Evolutionary conservation across 306 rosid genomes (phyloP), one percentile per base, ranked within the genome.

Genomic region (Vigna reflexopilosa): DNA sequence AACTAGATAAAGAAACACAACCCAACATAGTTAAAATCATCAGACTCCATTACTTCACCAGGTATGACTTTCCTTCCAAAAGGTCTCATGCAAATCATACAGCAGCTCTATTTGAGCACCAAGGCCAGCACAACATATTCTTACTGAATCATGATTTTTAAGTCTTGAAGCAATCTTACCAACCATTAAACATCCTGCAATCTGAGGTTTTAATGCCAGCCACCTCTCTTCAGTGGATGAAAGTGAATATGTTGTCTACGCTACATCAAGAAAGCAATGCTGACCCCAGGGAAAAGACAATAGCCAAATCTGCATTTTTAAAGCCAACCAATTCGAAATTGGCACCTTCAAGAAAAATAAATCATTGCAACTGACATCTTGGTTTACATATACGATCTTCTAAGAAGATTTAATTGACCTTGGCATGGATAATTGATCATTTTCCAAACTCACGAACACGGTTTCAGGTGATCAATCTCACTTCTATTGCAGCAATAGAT

Each of bases 261-360:
- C 87, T 88, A 93, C 96, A 89, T 91, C 98, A 89, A 90, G 92
- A 93, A 82, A 89, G 98, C 96, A 90, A 91, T 87, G 97, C 93
- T 81, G 99, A 86, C 91, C 97, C 97, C 97, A 84, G 86, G 94
- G 88, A 86, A 91, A 93, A 91, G 95, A 89, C 87, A 96, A 88
- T 85, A 83, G 94, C 93, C 97, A 89, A 90, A 96, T 96, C 99
- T 96, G 99, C 99, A 93, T 72, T 93, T 96, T 96, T 96, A 93
- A 93, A 96, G 94, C 94, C 99, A 96, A 88, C 98, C 98, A 93
- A 91, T 93, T 87, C 97, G 91, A 93, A 83, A 91, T 96, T 79
- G 98, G 97, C 97, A 96, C 94, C 98, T 94, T 92, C 89, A 93
- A 86, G 87, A 91, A 81, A 91, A 93, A 93, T 77, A 96, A 92